Conservation (phyloP, 805 yeast species). For the Metschnikowia chrysomelidarum region DNA sequence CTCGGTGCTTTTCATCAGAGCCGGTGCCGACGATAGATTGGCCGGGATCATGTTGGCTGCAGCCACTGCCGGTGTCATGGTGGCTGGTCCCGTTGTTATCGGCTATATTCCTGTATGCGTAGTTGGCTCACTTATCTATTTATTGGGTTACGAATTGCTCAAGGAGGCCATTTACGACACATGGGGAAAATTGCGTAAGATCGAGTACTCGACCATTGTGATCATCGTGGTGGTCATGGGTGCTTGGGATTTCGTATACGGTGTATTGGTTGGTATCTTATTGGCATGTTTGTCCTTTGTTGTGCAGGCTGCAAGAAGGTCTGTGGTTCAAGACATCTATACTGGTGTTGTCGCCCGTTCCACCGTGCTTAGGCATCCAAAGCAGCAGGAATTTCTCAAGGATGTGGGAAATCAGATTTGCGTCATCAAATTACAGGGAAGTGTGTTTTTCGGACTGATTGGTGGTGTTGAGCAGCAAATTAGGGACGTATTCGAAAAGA, state of each 20-base stretch:
- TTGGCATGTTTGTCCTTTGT: slow-evolving; percentile 94
- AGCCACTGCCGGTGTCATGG: slow-evolving; percentile 78
- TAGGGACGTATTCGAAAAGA: slow-evolving; percentile 60
- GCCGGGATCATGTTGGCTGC: slow-evolving; percentile 88
- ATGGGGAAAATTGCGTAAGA: slow-evolving; percentile 63
- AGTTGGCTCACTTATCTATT: slow-evolving; percentile 87
- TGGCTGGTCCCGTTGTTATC: slow-evolving; percentile 87
- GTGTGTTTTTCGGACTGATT: slow-evolving; percentile 92
- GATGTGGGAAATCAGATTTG: slow-evolving; percentile 90
- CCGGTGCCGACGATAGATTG: slow-evolving; percentile 87
- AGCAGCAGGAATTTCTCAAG: slow-evolving; percentile 78
- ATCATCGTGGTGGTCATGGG: slow-evolving; percentile 95
- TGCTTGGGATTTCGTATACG: slow-evolving; percentile 89
- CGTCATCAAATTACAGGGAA: slow-evolving; percentile 81
- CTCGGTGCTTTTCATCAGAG: slow-evolving; percentile 84
- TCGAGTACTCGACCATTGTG: slow-evolving; percentile 82
- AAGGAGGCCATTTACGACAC: slow-evolving; percentile 88
- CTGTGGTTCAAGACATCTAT: slow-evolving; percentile 77
- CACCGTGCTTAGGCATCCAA: slow-evolving; percentile 87
- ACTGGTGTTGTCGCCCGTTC: slow-evolving; percentile 89
- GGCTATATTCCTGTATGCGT: slow-evolving; percentile 95
- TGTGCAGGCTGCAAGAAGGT: slow-evolving; percentile 83
- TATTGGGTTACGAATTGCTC: slow-evolving; percentile 86
- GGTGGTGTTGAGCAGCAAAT: slow-evolving; percentile 84
- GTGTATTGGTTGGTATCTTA: slow-evolving; percentile 85